phyloP scores from a whole-genome alignment of 495 filamentous ascomycete species.

The Xylaria palmicola region DNA sequence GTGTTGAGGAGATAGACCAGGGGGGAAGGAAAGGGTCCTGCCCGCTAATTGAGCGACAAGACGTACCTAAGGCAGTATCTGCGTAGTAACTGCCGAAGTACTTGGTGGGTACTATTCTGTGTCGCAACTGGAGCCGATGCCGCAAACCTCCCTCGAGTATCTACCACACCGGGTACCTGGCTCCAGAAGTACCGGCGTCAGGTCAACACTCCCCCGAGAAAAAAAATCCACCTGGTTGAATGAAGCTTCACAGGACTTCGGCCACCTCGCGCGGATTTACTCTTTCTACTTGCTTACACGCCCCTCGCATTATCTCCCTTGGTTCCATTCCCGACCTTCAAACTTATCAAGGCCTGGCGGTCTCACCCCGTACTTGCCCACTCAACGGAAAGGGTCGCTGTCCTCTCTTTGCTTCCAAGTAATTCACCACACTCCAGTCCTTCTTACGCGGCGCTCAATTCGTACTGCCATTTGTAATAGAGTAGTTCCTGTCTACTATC shows the following conservation, averaged over 20 bases:
- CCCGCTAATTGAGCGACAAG: background rate
- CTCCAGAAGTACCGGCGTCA: background rate
- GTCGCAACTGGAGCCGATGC: background rate
- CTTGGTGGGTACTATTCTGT: too few relatives aligned
- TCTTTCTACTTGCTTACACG: background rate
- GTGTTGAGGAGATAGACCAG: constrained; percentile 1
- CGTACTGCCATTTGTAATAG: constrained; percentile 6
- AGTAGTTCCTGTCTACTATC: background rate
- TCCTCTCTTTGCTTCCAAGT: background rate
- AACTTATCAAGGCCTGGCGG: background rate
- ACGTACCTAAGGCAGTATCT: background rate
- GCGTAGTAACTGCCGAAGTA: background rate
- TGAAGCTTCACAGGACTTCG: constrained; percentile 4
- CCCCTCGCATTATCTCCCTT: background rate
- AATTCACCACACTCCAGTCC: background rate
- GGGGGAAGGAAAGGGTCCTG: background rate
- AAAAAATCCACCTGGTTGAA: constrained; percentile 1
- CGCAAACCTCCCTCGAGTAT: background rate
- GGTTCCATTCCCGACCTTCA: background rate
- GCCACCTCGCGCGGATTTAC: background rate
- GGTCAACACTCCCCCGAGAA: constrained; percentile 1
- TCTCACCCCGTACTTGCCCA: background rate
- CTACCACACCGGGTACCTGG: background rate
- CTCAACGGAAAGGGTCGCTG: background rate
- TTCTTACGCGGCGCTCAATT: constrained; percentile 1